Evolutionary conservation across 345 rosid genomes (phyloP).

Genomic region (Dipteronia sinensis): DNA sequence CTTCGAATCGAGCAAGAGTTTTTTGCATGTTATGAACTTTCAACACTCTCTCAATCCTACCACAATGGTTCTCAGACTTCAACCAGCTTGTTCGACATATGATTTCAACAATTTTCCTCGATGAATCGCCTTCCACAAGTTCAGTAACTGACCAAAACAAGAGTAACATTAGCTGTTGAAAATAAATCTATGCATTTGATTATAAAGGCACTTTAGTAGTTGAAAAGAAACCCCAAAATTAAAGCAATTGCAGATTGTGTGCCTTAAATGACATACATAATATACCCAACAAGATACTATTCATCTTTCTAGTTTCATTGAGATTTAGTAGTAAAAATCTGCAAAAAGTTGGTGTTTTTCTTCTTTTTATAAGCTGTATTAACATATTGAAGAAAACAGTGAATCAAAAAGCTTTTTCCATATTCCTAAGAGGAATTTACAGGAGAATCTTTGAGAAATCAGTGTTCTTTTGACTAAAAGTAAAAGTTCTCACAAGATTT

Average conservation of each 20-base stretch:
- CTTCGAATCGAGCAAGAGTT: slow-evolving; percentile 89
- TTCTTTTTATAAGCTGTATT: neutral
- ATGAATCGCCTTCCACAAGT: slow-evolving; percentile 94
- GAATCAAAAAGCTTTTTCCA: neutral
- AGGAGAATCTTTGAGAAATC: neutral
- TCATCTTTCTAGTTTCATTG: neutral
- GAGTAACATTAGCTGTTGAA: slow-evolving; percentile 17
- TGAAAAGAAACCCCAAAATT: neutral
- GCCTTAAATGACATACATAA: neutral
- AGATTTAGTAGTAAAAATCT: neutral
- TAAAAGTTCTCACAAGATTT: slow-evolving; percentile 6
- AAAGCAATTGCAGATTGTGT: slow-evolving; percentile 1
- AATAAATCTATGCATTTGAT: neutral
- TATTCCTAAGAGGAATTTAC: neutral
- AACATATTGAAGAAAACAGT: neutral
- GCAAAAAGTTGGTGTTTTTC: neutral
- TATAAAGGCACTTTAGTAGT: neutral
- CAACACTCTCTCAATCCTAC: slow-evolving; percentile 86
- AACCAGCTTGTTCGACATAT: slow-evolving; percentile 93
- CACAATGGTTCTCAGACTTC: slow-evolving; percentile 82
- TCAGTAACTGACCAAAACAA: slow-evolving; percentile 69
- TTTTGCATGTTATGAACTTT: slow-evolving; percentile 97
- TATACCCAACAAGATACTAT: neutral
- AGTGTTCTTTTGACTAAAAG: neutral
- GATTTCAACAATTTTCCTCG: slow-evolving; percentile 97